Evolutionary conservation across 179 eudicot genomes (phyloP).

Genomic region (Spergularia azorica): DNA sequence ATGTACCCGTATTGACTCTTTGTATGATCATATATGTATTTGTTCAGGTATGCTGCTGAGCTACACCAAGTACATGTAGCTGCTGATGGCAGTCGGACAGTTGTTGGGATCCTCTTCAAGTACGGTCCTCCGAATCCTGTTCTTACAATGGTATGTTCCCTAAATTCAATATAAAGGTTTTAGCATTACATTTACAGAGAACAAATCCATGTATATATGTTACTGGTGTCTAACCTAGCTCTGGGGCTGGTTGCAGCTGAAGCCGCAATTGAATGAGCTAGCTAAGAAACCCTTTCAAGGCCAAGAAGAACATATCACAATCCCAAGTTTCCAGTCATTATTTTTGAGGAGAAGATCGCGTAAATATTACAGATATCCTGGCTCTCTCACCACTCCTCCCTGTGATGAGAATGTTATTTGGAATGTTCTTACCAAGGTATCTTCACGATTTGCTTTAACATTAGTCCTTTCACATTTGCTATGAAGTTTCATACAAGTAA

Average conservation of each 20-base stretch:
- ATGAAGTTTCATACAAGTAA: background rate
- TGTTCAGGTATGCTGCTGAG: slow-evolving; percentile 57
- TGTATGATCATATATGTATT: background rate
- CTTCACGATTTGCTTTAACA: background rate
- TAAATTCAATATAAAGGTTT: background rate
- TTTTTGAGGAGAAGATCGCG: slow-evolving; percentile 39
- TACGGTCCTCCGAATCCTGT: slow-evolving; percentile 52
- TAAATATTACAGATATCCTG: slow-evolving; percentile 56
- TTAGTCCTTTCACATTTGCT: background rate
- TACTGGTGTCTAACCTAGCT: no score
- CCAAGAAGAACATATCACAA: slow-evolving; percentile 10
- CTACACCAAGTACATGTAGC: slow-evolving; percentile 64
- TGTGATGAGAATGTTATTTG: slow-evolving; percentile 60
- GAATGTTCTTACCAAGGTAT: slow-evolving; percentile 61
- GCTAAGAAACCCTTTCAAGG: slow-evolving; percentile 35
- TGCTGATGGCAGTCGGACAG: slow-evolving; percentile 43
- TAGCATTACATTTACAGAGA: background rate
- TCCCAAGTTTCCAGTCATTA: slow-evolving; percentile 36
- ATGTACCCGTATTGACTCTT: background rate
- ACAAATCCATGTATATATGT: no score
- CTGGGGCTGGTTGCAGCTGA: slow-evolving; percentile 35
- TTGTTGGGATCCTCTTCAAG: slow-evolving; percentile 50
- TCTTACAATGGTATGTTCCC: slow-evolving; percentile 29
- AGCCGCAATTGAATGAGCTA: slow-evolving; percentile 42
- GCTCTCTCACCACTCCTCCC: slow-evolving; percentile 79